phyloP scores from a whole-genome alignment of 768 basidiomycete genomes.

The Trametopsis cervina region DNA sequence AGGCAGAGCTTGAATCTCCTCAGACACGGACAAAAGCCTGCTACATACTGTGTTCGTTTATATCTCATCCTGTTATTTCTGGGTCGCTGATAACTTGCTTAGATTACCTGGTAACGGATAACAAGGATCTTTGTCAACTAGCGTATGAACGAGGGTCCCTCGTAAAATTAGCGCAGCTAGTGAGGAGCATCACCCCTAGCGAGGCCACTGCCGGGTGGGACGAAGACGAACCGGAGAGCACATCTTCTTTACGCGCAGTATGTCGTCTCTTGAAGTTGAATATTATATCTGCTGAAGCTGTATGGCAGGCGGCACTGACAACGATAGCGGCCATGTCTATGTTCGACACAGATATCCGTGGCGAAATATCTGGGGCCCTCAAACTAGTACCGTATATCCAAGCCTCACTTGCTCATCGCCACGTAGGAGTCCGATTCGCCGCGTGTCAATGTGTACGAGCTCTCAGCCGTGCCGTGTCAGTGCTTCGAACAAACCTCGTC shows the following conservation, averaged over 20 bases:
- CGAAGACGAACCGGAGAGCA: slow-evolving; percentile 62
- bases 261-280: slow-evolving; percentile 9
- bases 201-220: slow-evolving; percentile 46
- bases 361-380: slow-evolving; percentile 54
- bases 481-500: slow-evolving; percentile 77
- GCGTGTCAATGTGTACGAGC: slow-evolving; percentile 84
- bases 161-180: slow-evolving; percentile 41
- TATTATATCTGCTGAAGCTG: not conserved
- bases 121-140: slow-evolving; percentile 54
- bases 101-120: slow-evolving; percentile 69
- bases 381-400: slow-evolving; percentile 50
- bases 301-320: slow-evolving; percentile 58
- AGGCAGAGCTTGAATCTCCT: slow-evolving; percentile 33
- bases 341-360: slow-evolving; percentile 66
- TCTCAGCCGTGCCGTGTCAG: slow-evolving; percentile 70
- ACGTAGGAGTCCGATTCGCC: slow-evolving; percentile 75
- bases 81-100: not conserved
- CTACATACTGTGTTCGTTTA: slow-evolving; percentile 61
- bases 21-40: slow-evolving; percentile 58
- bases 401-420: slow-evolving; percentile 47
- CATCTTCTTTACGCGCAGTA: slow-evolving; percentile 60
- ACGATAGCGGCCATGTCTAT: slow-evolving; percentile 68
- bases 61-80: not conserved
- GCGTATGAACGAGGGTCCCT: slow-evolving; percentile 71
- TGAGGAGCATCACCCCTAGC: slow-evolving; percentile 46